Percentiles rank a stretch among this genome's conserved stretches.
Evolutionary conservation across 176 grass and related monocot genomes (phyloP).

Genomic region (Oryza nivara): DNA sequence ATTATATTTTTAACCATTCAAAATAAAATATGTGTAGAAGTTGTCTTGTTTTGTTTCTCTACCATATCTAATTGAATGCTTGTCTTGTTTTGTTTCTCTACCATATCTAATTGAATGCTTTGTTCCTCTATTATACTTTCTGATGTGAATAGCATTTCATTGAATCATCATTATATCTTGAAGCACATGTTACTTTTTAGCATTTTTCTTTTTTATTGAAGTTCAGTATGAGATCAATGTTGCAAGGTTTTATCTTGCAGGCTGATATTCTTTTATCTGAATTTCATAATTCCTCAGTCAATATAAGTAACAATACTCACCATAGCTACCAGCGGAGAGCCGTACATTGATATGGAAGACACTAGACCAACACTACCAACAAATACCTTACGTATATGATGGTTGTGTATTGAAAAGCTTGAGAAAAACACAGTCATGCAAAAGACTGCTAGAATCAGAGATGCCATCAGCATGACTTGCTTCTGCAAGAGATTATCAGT

Average conservation of each 20-base stretch:
- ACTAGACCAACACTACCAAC: conserved; percentile 66
- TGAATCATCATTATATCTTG: background rate
- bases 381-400: conserved; percentile 62
- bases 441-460: conserved; percentile 45
- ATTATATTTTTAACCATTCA: background rate
- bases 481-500: conserved; percentile 43
- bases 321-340: conserved; percentile 62
- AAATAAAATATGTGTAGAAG: background rate
- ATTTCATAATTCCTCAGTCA: background rate
- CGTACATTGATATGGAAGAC: conserved; percentile 71
- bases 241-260: conserved; percentile 11
- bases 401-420: conserved; percentile 49
- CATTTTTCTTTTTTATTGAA: background rate
- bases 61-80: conserved; percentile 4
- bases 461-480: conserved; percentile 46
- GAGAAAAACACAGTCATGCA: conserved; percentile 48
- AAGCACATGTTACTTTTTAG: background rate
- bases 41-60: background rate
- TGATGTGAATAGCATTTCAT: background rate
- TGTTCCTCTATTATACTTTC: background rate
- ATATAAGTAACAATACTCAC: conserved; percentile 45
- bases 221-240: background rate
- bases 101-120: conserved; percentile 10
- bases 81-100: background rate
- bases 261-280: background rate